These are phyloP conservation scores for Vigna unguiculata DNA, from an alignment of 306 rosid species.

Conservation along the genomic window DNA sequence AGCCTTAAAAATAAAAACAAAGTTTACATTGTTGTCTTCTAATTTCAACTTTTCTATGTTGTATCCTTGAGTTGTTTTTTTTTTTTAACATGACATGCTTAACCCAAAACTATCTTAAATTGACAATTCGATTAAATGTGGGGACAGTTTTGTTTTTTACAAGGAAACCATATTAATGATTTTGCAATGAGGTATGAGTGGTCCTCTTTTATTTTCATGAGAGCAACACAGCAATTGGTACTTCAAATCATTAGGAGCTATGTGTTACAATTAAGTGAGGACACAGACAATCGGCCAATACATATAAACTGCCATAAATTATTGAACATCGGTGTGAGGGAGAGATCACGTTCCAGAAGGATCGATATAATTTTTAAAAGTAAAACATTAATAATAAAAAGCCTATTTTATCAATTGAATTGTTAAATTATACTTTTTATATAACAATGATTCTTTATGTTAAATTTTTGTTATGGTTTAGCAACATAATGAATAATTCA, in stretches of 20 bases:
- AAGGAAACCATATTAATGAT: background rate
- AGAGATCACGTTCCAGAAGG: too few relatives aligned
- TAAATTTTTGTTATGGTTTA: too few relatives aligned
- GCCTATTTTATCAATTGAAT: too few relatives aligned
- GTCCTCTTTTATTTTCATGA: constrained; percentile 15
- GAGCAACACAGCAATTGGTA: background rate
- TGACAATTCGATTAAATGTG: background rate
- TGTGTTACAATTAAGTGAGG: background rate
- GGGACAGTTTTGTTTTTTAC: background rate
- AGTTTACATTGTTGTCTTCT: background rate
- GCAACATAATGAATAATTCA: too few relatives aligned
- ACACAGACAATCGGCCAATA: background rate
- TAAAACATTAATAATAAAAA: too few relatives aligned
- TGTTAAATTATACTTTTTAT: too few relatives aligned
- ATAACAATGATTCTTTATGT: too few relatives aligned
- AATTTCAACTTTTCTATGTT: background rate
- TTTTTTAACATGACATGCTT: background rate
- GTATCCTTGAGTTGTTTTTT: background rate
- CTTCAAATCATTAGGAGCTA: constrained; percentile 16
- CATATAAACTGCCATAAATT: constrained; percentile 20
- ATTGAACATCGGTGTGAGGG: background rate
- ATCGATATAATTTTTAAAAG: too few relatives aligned
- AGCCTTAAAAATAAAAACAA: background rate
- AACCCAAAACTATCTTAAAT: background rate
- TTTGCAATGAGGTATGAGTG: constrained; percentile 19